Evolutionary conservation across 2,329 filamentous ascomycete species (phyloP), one percentile per base, ranked within the genome.

Genomic region (Alternaria ethzedia): DNA sequence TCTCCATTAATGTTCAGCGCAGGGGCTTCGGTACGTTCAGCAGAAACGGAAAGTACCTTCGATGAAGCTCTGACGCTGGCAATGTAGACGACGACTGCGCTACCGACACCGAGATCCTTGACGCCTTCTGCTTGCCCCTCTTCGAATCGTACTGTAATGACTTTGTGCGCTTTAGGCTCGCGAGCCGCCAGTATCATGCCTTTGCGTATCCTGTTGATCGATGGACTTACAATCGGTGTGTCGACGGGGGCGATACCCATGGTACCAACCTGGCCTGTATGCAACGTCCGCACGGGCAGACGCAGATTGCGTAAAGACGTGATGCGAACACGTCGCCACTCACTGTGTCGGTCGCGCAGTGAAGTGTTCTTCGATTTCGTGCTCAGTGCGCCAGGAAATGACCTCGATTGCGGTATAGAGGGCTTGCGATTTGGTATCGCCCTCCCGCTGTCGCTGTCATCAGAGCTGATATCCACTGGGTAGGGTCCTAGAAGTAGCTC

Each of bases 251-350:
- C 86, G 54, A 98, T 83, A 0, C 94, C 95, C 57, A 99, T 87
- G 0, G 94, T 97, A 1, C 95, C 96, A 6, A 95, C 94, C 80
- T 99, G 95, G 10, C 93, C 93, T 15, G 90, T 86, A 54, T 90
- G 86, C 8, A 98, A 85, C 0, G 86, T 88, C 50, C 89, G 88
- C 0, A 97, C 94, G 0, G 95, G 93, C 4, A 97, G 84, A 6
- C 95, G 89, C 9, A 99, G 84, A 70, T 97, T 97, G 21, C 95
- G 90, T 46, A 97, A 90, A 71, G 94, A 98, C 47, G 92, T 90
- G 57, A 98, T 89, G 46, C 87, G 89, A 6, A 95, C 93, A 23
- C 86, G 85, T 66, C 92, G 89, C 95, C 95, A 98, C 85, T 87
- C 71, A 82, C 65, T 66, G n/a, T 74, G 64, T 32, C 65, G 70